Percentiles rank a stretch among this genome's conserved stretches.
Conservation (phyloP, 2,329 filamentous ascomycete genomes). For the Huntiella moniliformis region DNA sequence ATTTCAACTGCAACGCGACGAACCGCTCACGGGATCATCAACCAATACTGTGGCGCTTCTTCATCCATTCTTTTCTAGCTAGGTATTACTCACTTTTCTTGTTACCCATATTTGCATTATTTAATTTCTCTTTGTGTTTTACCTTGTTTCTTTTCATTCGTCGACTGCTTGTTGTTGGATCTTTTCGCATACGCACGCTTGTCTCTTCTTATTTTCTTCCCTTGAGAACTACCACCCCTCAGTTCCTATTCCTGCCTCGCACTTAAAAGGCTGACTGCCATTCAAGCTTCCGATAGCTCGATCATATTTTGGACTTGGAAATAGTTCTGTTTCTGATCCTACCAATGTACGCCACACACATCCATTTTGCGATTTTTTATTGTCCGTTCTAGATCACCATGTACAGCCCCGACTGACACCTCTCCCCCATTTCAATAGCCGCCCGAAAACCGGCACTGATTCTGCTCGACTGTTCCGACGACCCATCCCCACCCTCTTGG, state of each 20-base stretch:
- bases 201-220: neutral
- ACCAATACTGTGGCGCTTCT: constrained; percentile 3
- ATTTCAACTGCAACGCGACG: constrained; percentile 7
- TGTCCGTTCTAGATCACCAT: too few species aligned
- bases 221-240: constrained; percentile 2
- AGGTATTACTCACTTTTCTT: neutral
- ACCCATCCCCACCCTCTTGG: too few species aligned
- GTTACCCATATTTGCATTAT: neutral
- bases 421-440: too few species aligned
- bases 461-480: too few species aligned
- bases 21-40: constrained; percentile 1
- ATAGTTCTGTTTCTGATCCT: too few species aligned
- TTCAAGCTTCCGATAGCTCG: too few species aligned
- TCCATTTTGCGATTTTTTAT: too few species aligned
- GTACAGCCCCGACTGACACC: too few species aligned
- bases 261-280: too few species aligned
- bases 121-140: constrained; percentile 5
- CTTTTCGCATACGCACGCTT: neutral
- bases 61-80: constrained; percentile 7
- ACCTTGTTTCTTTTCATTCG: constrained; percentile 1
- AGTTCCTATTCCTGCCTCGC: neutral
- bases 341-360: too few species aligned
- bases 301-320: too few species aligned
- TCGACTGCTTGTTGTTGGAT: neutral
- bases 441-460: too few species aligned